Evolutionary conservation across 495 filamentous ascomycete species (phyloP).

Genomic region (Aspergillus funiculosus): DNA sequence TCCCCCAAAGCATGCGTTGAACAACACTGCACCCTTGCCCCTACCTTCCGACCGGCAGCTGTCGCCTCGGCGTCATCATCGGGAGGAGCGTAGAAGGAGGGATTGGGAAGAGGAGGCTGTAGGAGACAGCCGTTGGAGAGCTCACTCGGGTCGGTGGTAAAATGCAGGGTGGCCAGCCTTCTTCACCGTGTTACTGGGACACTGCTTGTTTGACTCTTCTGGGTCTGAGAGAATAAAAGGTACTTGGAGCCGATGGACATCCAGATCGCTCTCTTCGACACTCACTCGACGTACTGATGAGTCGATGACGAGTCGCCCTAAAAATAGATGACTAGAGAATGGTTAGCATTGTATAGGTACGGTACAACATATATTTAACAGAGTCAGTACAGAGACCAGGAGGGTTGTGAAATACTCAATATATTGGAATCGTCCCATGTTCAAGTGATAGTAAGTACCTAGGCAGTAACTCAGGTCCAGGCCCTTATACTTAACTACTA

Average conservation of each 20-base stretch:
- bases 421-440: no score
- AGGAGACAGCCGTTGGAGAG: constrained; percentile 15
- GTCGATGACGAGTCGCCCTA: not conserved
- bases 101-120: constrained; percentile 17
- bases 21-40: constrained; percentile 9
- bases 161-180: not conserved
- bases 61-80: constrained; percentile 14
- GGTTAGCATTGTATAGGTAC: not conserved
- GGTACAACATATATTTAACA: no score
- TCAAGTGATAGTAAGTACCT: no score
- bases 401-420: no score
- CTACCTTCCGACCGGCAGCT: constrained; percentile 5
- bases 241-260: no score
- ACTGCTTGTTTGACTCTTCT: no score
- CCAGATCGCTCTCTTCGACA: constrained; percentile 9
- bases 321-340: not conserved
- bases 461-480: no score
- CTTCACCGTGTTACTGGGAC: not conserved
- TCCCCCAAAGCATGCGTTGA: constrained; percentile 16
- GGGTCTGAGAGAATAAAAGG: no score
- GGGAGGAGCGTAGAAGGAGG: constrained; percentile 18
- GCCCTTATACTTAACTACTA: no score
- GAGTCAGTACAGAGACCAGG: no score
- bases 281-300: not conserved
- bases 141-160: constrained; percentile 17